phyloP scores from a whole-genome alignment of 1,284 basidiomycete species.

The Dichomitus squalens region DNA sequence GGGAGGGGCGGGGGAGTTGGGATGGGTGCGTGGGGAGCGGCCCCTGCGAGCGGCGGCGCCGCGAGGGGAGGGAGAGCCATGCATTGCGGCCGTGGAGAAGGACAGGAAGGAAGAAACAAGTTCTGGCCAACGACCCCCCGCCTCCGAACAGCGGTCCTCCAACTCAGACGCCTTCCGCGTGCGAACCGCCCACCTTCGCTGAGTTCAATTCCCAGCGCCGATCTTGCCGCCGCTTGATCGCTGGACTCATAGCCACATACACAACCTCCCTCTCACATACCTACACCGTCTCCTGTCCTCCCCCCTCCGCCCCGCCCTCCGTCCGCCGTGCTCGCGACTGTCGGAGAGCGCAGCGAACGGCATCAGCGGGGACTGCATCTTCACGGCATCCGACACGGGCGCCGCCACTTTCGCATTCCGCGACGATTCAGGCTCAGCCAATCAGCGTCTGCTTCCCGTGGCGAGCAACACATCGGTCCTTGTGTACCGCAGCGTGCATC shows the following conservation, averaged over 20 bases:
- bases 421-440: conserved; percentile 21
- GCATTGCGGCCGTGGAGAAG: conserved; percentile 32
- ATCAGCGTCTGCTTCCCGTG: conserved; percentile 14
- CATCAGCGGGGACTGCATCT: not conserved
- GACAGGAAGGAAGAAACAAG: conserved; percentile 24
- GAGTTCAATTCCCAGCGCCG: conserved; percentile 26
- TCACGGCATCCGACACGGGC: conserved; percentile 2
- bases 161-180: conserved; percentile 29
- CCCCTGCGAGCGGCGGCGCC: conserved; percentile 59
- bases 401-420: conserved; percentile 14
- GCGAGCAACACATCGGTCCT: conserved; percentile 9
- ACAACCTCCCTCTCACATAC: conserved; percentile 6
- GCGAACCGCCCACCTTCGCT: conserved; percentile 26
- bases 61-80: conserved; percentile 40
- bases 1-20: conserved; percentile 41
- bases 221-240: conserved; percentile 29
- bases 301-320: not conserved
- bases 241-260: conserved; percentile 26
- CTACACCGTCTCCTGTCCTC: too few species aligned
- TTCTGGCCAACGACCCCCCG: conserved; percentile 12
- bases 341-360: not conserved
- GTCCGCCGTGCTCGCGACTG: not conserved
- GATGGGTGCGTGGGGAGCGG: conserved; percentile 48
- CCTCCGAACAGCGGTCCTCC: conserved; percentile 23
- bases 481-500: conserved; percentile 10